Conservation (phyloP, 2,329 filamentous ascomycete species). For the Pestalotiopsis sp. region DNA sequence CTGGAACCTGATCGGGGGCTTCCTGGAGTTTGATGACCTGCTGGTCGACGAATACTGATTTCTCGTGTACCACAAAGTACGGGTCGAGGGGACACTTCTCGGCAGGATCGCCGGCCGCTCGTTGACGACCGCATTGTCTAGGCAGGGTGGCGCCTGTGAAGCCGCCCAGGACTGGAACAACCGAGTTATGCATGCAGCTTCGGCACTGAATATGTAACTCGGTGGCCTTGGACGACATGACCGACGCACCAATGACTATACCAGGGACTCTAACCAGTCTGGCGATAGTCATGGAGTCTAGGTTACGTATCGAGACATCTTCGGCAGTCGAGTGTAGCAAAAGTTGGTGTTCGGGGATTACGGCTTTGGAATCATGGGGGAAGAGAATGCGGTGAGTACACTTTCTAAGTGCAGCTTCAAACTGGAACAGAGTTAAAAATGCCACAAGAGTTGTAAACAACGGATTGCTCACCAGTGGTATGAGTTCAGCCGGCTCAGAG, state of each 20-base stretch:
- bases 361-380: constrained; percentile 67
- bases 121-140: constrained; percentile 70
- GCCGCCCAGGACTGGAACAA: constrained; percentile 76
- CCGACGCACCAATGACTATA: constrained; percentile 96
- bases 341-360: constrained; percentile 88
- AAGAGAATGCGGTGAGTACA: constrained; percentile 95
- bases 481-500: constrained; percentile 88
- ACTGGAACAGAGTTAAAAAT: constrained; percentile 53
- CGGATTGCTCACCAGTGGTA: constrained; percentile 73
- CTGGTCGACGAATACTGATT: constrained; percentile 93
- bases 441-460: not conserved
- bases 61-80: constrained; percentile 94
- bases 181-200: constrained; percentile 75
- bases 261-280: constrained; percentile 95
- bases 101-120: constrained; percentile 65
- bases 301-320: constrained; percentile 88
- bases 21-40: constrained; percentile 98
- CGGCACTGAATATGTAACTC: constrained; percentile 85
- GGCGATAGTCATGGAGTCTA: constrained; percentile 90
- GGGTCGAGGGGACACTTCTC: constrained; percentile 89
- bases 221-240: constrained; percentile 94
- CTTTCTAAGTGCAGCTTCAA: constrained; percentile 85
- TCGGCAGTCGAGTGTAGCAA: constrained; percentile 91
- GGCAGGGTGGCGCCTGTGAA: constrained; percentile 88
- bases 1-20: constrained; percentile 94